phyloP scores from a whole-genome alignment of 768 basidiomycete species.

The Hericium rajendrae region DNA sequence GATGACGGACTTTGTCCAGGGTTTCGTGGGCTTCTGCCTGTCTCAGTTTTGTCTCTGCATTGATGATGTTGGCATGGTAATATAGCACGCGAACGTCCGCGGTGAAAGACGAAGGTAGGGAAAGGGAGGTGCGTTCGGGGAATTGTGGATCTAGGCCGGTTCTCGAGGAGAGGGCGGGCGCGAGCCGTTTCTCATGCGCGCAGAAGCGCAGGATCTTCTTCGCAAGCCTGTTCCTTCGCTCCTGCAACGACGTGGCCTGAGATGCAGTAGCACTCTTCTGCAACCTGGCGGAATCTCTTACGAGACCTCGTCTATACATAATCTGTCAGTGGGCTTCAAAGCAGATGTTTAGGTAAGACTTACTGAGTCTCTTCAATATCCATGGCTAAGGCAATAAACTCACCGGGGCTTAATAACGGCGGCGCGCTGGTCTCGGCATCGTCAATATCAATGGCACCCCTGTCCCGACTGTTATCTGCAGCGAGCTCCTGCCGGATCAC shows the following conservation, averaged over 20 bases:
- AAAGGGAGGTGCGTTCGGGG: background rate
- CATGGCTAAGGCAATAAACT: background rate
- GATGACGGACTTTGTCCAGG: slow-evolving; percentile 2
- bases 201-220: background rate
- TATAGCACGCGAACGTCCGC: background rate
- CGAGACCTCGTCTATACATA: background rate
- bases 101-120: slow-evolving; percentile 3
- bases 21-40: slow-evolving; percentile 6
- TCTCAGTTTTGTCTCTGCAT: background rate
- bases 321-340: background rate
- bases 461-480: background rate
- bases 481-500: too few relatives aligned
- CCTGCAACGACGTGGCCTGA: background rate
- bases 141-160: background rate
- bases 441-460: background rate
- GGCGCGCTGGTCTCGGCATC: background rate
- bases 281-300: background rate
- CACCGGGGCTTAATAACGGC: background rate
- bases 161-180: background rate
- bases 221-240: background rate
- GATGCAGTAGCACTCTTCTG: background rate
- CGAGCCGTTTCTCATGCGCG: background rate
- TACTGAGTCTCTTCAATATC: background rate
- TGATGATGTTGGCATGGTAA: background rate
- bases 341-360: background rate